phyloP scores from a whole-genome alignment of 1,139 yeast genomes.

The Ogataea hybrid region DNA sequence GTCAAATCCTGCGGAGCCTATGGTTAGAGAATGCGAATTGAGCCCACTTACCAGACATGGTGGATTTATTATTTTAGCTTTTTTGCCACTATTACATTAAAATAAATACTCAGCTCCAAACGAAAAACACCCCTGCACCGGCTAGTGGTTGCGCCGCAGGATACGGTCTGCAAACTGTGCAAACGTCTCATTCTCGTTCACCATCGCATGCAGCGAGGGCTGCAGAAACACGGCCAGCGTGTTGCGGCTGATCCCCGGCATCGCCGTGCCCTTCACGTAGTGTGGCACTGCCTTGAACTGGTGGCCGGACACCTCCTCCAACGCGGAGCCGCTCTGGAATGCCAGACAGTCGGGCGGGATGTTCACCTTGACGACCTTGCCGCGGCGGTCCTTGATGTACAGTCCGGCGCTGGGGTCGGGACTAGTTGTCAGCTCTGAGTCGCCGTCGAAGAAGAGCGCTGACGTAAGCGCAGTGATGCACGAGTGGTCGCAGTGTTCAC shows the following conservation, averaged over 20 bases:
- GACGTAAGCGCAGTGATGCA: conserved; percentile 62
- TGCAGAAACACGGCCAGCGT: conserved; percentile 67
- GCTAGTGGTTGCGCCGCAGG: conserved; percentile 34
- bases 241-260: conserved; percentile 45
- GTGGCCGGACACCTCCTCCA: conserved; percentile 50
- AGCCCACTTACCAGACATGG: conserved; percentile 10
- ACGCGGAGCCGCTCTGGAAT: conserved; percentile 64
- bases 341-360: conserved; percentile 59
- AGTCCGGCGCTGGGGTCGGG: conserved; percentile 54
- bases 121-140: background rate
- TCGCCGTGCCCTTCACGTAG: conserved; percentile 46
- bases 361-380: conserved; percentile 46
- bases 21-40: conserved; percentile 5
- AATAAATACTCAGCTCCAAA: background rate
- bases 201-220: conserved; percentile 52
- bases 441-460: conserved; percentile 50
- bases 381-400: conserved; percentile 49
- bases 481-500: conserved; percentile 63
- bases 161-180: conserved; percentile 48
- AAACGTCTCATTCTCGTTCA: conserved; percentile 45
- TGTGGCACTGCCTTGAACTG: conserved; percentile 62
- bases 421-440: conserved; percentile 30
- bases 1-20: conserved; percentile 88
- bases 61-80: background rate
- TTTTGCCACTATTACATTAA: conserved; percentile 7